Evolutionary conservation across 2,329 filamentous ascomycete genomes (phyloP), one percentile per base, ranked within the genome.

Genomic region (Fusarium tuaranense): DNA sequence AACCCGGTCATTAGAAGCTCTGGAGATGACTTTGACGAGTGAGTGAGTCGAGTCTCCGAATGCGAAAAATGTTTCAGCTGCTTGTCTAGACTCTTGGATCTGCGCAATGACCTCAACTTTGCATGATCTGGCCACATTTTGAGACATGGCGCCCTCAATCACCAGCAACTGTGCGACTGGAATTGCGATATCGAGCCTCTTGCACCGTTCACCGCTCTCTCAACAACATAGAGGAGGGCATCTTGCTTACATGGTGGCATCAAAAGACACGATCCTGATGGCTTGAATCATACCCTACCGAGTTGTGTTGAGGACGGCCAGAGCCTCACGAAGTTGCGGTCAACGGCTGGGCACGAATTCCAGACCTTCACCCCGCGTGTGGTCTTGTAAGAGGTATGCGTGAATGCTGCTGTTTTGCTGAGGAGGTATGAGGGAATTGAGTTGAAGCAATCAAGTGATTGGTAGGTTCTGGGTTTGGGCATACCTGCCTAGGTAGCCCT

Each of bases 131-230:
- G 41, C 51, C 41, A 63, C 39, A 25, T 46, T 65, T 41, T 75
- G 72, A 75, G 69, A 73, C 69, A 75, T 68, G 61, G 53, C 69
- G 72, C 57, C 12, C 38, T 65, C 61, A 16, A 39, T 63, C 41
- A 34, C 51, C 34, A 39, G 58, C 27, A 39, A 20, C 39, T 68
- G 16, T 63, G 61, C 69, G 58, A 51, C 55, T 72, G 60, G 64
- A 41, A 59, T 66, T 27, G 34, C 41, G 32, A 68, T 39, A 62
- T 48, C 57, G 46, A 46, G 38, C 38, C 44, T 53, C 18, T 55
- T 46, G 38, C 51, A 38, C 18, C 39, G 58, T 70, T 75, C 72
- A 75, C 72, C 72, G 72, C 72, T 68, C 66, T 55, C 71, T 74
- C 68, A 71, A 71, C 63, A 65, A 46, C 59, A 46, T 53, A 65